phyloP scores from a whole-genome alignment of 352 stramenopile genomes.

The Globisporangium polare region DNA sequence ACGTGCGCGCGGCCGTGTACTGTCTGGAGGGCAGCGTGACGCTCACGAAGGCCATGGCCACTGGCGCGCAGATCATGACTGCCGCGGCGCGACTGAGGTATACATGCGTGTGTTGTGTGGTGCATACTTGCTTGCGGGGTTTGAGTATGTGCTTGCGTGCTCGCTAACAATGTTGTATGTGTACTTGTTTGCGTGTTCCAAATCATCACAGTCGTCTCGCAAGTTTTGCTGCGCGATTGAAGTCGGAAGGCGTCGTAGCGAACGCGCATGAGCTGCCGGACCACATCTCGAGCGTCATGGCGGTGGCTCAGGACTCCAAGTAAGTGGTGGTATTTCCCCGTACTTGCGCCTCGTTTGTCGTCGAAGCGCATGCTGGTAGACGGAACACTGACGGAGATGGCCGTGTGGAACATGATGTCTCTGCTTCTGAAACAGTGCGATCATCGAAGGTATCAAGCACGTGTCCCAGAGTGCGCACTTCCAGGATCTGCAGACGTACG shows the following conservation, averaged over 20 bases:
- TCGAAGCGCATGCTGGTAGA: no score
- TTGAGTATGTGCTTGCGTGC: not conserved
- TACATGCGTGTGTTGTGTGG: conserved; percentile 19
- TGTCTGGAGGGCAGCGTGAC: conserved; percentile 65
- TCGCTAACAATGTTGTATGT: conserved; percentile 26
- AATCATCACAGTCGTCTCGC: conserved; percentile 11
- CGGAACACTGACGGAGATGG: not conserved
- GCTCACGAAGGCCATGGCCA: conserved; percentile 54
- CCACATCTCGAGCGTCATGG: conserved; percentile 47
- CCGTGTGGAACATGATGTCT: no score
- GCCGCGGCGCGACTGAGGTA: conserved; percentile 44
- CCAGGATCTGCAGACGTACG: conserved; percentile 34
- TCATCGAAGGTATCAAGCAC: conserved; percentile 52
- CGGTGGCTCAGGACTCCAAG: conserved; percentile 55
- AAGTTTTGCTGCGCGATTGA: conserved; percentile 8
- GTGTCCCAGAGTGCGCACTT: conserved; percentile 53
- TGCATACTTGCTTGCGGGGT: not conserved
- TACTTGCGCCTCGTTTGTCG: not conserved
- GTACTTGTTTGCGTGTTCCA: conserved; percentile 30
- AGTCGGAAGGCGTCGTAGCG: conserved; percentile 10
- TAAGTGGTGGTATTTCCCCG: no score
- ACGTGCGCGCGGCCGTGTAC: conserved; percentile 65
- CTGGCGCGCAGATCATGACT: conserved; percentile 54
- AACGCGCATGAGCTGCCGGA: conserved; percentile 54
- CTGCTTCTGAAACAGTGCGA: conserved; percentile 23